Evolutionary conservation across 1,284 basidiomycete genomes (phyloP), one percentile per base, ranked within the genome.

Genomic region (Sporisorium graminicola): DNA sequence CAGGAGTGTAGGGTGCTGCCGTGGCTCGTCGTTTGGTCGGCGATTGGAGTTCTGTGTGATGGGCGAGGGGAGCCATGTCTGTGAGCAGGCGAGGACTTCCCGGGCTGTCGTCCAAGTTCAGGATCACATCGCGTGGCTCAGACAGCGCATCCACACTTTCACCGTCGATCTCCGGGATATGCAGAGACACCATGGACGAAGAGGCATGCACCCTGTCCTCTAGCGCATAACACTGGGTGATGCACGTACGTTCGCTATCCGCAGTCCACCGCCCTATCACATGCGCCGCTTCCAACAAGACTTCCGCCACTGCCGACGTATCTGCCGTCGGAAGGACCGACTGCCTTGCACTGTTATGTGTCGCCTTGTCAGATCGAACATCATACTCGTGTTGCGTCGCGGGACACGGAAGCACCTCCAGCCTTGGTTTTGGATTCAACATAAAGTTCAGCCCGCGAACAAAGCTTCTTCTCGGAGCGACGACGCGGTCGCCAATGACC

Each of bases 351-450:
- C 13, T 12, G 12, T n/a, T 33, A 6, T 33, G 5, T 6, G 10
- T 20, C n/a, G 13, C 31, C 29, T 20, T 50, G 3, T 6, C 16
- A 26, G 29, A 12, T 50, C 49, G 18, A 18, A 5, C 31, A 12
- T 12, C 20, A 9, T 14, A n/a, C 37, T 42, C 43, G 10, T 9
- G 22, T 3, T 37, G 10, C 42, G 26, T 31, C 8, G 18, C 13
- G 18, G 33, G 57, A 0, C 50, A 24, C 1, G 75, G 75, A 0
- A 78, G 71, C 3, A 78, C 60, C 31, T 78, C 71, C 8, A 74
- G 58, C 50, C 51, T 70, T 6, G 76, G 76, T n/a, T 51, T 57
- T 3, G 76, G 68, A 22, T 67, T 58, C n/a, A 78, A 20, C 42
- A 72, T 52, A 16, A 78, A 43, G 14, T 65, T 78, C 27, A 74